These are phyloP conservation scores for Epicoccum sorghinum DNA, from an alignment of 2,329 filamentous ascomycete species.

Conservation along the genomic window DNA sequence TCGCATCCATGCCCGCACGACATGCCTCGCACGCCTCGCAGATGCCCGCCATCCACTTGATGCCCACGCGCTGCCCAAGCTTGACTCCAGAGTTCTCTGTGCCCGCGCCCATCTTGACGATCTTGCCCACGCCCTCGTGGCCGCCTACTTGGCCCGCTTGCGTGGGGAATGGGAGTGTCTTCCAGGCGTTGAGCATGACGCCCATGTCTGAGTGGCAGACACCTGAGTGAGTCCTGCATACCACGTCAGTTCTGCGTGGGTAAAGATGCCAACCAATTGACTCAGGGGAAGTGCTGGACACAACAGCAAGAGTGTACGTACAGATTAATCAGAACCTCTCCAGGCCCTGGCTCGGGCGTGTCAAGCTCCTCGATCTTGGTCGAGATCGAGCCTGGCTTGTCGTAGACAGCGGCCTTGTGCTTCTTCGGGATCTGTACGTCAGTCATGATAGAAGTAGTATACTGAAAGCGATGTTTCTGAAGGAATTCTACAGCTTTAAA, in stretches of 20 bases:
- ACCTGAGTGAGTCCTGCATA: constrained; percentile 61
- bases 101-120: constrained; percentile 69
- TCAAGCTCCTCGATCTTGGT: constrained; percentile 69
- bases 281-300: background rate
- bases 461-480: no score
- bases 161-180: constrained; percentile 63
- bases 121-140: constrained; percentile 70
- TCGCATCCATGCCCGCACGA: constrained; percentile 53
- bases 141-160: constrained; percentile 69
- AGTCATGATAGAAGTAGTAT: constrained; percentile 23
- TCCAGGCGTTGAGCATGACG: constrained; percentile 58
- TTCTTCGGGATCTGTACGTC: constrained; percentile 56
- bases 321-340: constrained; percentile 68
- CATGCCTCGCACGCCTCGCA: constrained; percentile 54
- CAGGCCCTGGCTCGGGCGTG: constrained; percentile 67
- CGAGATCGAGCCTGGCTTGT: constrained; percentile 68
- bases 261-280: background rate
- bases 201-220: constrained; percentile 69
- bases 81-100: constrained; percentile 63
- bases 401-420: constrained; percentile 69
- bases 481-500: no score
- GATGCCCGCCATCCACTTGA: constrained; percentile 69
- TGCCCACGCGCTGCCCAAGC: constrained; percentile 71
- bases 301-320: constrained; percentile 36
- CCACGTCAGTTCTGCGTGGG: background rate